Evolutionary conservation across 352 stramenopile genomes (phyloP), one percentile per base, ranked within the genome.

Genomic region (Saprolegnia diclina): DNA sequence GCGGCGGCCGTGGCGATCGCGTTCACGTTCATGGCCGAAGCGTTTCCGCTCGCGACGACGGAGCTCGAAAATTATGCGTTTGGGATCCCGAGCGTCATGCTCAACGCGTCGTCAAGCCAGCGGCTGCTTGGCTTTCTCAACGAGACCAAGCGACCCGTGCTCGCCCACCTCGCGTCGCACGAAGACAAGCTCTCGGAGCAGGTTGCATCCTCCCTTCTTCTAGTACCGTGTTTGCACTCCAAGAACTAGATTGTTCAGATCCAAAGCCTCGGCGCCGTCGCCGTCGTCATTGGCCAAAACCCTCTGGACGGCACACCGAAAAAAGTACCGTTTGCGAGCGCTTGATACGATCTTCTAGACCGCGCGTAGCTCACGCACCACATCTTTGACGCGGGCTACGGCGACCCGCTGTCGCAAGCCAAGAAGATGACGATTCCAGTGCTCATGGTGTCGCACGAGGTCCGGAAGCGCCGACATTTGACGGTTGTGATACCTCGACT

Each of bases 151-250:
- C 82, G 74, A 61, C 74, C 72, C 0, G 71, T 84, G 18, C 21
- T 29, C 14, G 11, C 61, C 0, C 29, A 50, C 4, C 22, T 91
- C 10, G 90, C 79, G n/a, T 77, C 77, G 67, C 87, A 87, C 45
- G 76, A 88, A 5, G 82, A 91, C 63, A 79, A 87, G 4, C 59
- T 91, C n/a, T 74, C 77, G 56, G 87, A 89, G 37, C 80, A 91
- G 81, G 83, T 88, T 42, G 13, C n/a, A n/a, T n/a, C n/a, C n/a
- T n/a, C n/a, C n/a, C n/a, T n/a, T n/a, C n/a, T n/a, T n/a, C n/a
- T n/a, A n/a, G n/a, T n/a, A n/a, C n/a, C n/a, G n/a, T n/a, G n/a
- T n/a, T n/a, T n/a, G n/a, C n/a, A n/a, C n/a, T n/a, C n/a, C n/a
- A n/a, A n/a, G 4, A 26, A 16, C 0, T 55, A 91, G 83, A 85